These are phyloP conservation scores for Apiotrichum montevideense DNA, from an alignment of 1,284 basidiomycete genomes.

Conservation along the genomic window DNA sequence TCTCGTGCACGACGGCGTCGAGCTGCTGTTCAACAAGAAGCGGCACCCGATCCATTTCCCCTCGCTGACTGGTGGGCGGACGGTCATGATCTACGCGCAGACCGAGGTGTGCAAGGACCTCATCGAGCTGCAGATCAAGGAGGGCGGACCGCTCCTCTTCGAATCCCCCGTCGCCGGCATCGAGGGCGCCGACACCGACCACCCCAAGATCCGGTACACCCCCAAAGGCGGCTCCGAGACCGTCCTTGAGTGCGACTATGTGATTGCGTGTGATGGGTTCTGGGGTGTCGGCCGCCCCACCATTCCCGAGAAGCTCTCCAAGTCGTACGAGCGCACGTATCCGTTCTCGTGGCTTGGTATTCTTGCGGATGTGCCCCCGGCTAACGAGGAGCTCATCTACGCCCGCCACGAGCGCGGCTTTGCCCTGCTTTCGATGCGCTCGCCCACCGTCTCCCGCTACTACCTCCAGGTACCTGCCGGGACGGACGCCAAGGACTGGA, in stretches of 20 bases:
- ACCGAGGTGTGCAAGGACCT: conserved; percentile 22
- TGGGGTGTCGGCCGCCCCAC: conserved; percentile 18
- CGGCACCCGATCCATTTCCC: conserved; percentile 18
- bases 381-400: conserved; percentile 22
- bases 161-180: conserved; percentile 10
- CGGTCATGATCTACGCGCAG: conserved; percentile 23
- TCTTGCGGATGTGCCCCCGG: conserved; percentile 16
- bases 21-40: conserved; percentile 16
- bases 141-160: conserved; percentile 15
- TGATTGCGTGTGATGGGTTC: conserved; percentile 16
- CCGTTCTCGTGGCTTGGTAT: conserved; percentile 20
- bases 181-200: conserved; percentile 9
- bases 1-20: conserved; percentile 18
- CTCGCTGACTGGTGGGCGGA: conserved; percentile 12
- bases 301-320: conserved; percentile 13
- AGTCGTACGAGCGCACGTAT: conserved; percentile 16
- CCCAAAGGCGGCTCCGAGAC: conserved; percentile 9
- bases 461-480: conserved; percentile 20
- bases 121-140: conserved; percentile 17
- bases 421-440: conserved; percentile 18
- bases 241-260: conserved; percentile 13
- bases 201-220: conserved; percentile 12
- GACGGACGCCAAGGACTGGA: conserved; percentile 15
- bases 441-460: conserved; percentile 15
- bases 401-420: conserved; percentile 16